Percentiles rank a stretch among this genome's conserved stretches.
Evolutionary conservation across 2,329 filamentous ascomycete genomes (phyloP).

Genomic region (Cordyceps tenuipes): DNA sequence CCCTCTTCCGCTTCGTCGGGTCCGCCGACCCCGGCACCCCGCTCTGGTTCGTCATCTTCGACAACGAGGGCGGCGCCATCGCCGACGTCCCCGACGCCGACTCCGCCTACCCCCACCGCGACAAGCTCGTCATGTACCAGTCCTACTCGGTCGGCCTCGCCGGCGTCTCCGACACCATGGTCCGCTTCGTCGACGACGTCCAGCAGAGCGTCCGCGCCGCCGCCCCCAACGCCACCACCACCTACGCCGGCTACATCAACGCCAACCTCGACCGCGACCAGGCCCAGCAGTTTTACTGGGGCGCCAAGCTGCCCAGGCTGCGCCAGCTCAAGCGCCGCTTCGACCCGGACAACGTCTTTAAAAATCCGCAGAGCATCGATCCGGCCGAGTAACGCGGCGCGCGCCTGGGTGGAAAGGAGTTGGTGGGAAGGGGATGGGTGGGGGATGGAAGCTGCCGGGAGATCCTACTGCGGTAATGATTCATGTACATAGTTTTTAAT

Average conservation of each 20-base stretch:
- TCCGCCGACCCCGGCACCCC: slow-evolving; percentile 39
- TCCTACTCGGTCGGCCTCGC: slow-evolving; percentile 48
- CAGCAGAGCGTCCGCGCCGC: slow-evolving; percentile 34
- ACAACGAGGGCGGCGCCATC: slow-evolving; percentile 52
- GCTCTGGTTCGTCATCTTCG: slow-evolving; percentile 55
- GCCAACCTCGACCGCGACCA: slow-evolving; percentile 32
- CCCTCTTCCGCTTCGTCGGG: slow-evolving; percentile 47
- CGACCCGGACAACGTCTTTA: slow-evolving; percentile 48
- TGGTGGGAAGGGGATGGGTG: too few relatives aligned
- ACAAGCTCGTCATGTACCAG: slow-evolving; percentile 57
- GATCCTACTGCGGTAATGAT: too few relatives aligned
- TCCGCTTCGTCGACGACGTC: slow-evolving; percentile 43
- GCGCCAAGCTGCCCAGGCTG: slow-evolving; percentile 39
- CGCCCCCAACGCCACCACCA: slow-evolving; percentile 33
- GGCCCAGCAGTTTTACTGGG: slow-evolving; percentile 47
- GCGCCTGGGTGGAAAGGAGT: too few relatives aligned
- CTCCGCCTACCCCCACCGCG: slow-evolving; percentile 55
- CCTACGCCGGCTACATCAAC: slow-evolving; percentile 59
- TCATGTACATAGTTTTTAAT: too few relatives aligned
- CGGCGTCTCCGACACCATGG: slow-evolving; percentile 36
- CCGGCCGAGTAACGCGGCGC: slow-evolving; percentile 15
- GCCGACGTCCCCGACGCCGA: slow-evolving; percentile 45
- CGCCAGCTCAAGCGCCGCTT: slow-evolving; percentile 41
- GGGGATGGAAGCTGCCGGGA: neutral
- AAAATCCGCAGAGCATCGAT: slow-evolving; percentile 50